Evolutionary conservation across 2,329 filamentous ascomycete species (phyloP).

Genomic region (Cordyceps fumosorosea): DNA sequence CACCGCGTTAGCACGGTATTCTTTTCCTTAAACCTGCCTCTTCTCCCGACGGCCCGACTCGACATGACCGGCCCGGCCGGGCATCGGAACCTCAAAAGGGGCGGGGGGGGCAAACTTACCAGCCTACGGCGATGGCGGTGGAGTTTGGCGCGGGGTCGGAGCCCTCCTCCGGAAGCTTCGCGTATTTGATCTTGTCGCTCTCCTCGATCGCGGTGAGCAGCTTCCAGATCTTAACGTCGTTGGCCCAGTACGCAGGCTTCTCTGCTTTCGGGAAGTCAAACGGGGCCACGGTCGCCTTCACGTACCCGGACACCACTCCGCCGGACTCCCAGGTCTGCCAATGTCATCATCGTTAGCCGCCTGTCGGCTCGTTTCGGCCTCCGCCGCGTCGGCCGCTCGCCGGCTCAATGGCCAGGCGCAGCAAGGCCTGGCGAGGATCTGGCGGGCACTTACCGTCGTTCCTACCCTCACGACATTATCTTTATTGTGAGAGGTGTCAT

Average conservation of each 20-base stretch:
- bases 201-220: neutral
- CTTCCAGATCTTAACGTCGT: neutral
- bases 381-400: too few relatives aligned
- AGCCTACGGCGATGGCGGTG: neutral
- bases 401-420: too few relatives aligned
- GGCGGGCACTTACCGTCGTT: neutral
- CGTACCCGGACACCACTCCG: neutral
- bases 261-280: neutral
- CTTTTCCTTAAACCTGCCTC: too few relatives aligned
- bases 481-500: neutral
- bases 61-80: too few relatives aligned
- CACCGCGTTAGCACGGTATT: too few relatives aligned
- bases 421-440: neutral
- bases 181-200: neutral
- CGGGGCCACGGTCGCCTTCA: too few relatives aligned
- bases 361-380: too few relatives aligned
- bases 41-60: too few relatives aligned
- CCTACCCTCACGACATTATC: neutral
- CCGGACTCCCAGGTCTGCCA: neutral
- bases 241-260: neutral
- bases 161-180: neutral
- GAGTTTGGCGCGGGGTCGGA: neutral
- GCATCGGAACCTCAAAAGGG: too few relatives aligned
- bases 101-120: neutral
- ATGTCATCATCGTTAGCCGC: too few relatives aligned